phyloP scores from a whole-genome alignment of 305 asterid species.

The Fraxinus baroniana region DNA sequence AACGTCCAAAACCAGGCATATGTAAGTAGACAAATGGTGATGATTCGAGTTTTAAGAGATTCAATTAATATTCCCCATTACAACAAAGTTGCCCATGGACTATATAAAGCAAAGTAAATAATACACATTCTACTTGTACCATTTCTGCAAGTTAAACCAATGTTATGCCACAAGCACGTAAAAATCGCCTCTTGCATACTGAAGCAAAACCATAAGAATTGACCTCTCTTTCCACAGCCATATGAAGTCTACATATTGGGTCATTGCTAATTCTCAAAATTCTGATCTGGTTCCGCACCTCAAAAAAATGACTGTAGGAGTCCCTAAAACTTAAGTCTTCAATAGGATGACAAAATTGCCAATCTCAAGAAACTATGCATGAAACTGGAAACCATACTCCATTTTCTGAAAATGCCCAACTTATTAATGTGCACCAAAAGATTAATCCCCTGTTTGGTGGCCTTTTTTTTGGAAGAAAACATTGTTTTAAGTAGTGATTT shows the following conservation, averaged over 20 bases:
- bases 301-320: not conserved
- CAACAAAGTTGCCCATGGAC: not conserved
- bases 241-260: not conserved
- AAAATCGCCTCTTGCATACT: not conserved
- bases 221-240: not conserved
- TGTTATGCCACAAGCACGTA: not conserved
- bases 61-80: not conserved
- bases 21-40: conserved; percentile 3
- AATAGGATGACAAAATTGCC: not conserved
- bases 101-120: not conserved
- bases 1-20: conserved; percentile 12
- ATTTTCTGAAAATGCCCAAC: not conserved
- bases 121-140: not conserved
- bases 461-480: too few relatives aligned
- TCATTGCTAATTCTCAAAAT: not conserved
- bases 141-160: not conserved
- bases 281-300: not conserved
- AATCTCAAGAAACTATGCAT: not conserved
- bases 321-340: not conserved
- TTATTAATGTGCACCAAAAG: not conserved
- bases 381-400: not conserved
- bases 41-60: not conserved
- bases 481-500: too few relatives aligned
- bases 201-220: not conserved
- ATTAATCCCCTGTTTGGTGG: not conserved